Evolutionary conservation across 148 eudicot genomes (phyloP), one percentile per base, ranked within the genome.

Genomic region (Rhododendron henanense): DNA sequence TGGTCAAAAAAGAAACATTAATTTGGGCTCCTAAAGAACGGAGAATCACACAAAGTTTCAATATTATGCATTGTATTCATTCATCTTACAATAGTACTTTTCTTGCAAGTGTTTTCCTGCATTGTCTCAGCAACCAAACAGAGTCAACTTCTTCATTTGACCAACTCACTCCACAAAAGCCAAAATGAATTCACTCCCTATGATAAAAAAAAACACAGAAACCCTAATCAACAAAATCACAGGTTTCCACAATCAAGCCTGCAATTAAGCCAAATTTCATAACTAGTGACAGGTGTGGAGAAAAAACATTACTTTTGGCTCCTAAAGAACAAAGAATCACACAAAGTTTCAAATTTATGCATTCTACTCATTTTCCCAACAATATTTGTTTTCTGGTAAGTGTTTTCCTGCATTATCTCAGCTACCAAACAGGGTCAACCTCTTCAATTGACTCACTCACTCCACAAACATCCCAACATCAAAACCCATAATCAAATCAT

Each of bases 141-240:
- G 82, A 79, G 4, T 15, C 28, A 21, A 79, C 28, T 6, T 47
- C 35, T n/a, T 33, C 44, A 28, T 23, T 61, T 61, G 69, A 48
- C 57, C 50, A 37, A 61, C 41, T 25, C 16, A 35, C 39, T 3
- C 77, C 41, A 63, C 84, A 82, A 82, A 82, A 31, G 37, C 61
- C 79, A 39, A 10, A 77, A 39, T 77, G 14, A 35, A 19, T 2
- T 5, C 48, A 77, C 79, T 5, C 47, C 45, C 6, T 41, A 7
- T 16, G 4, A 77, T 77, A 25, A 1, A 33, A 39, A 39, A 10
- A 16, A 16, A 35, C 79, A 21, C 25, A 77, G 45, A 19, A 78
- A 78, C 81, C 81, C 53, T 19, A 78, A 44, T 78, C 51, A 23
- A 78, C 73, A 81, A 18, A 59, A 39, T 48, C 84, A 37, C 48